Evolutionary conservation across 305 asterid species (phyloP).

Genomic region (Fraxinus sp.): DNA sequence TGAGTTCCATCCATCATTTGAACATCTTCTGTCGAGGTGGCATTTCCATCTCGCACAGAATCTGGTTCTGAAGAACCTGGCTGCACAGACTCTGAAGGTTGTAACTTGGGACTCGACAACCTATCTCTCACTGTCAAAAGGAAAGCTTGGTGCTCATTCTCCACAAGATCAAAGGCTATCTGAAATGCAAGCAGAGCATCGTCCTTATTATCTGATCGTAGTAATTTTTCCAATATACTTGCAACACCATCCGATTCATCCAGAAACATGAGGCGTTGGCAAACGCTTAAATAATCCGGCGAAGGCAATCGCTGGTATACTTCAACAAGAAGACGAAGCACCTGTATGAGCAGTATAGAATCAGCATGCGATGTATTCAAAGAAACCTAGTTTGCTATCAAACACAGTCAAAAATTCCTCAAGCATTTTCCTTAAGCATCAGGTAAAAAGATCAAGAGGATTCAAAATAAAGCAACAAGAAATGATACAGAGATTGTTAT

Average conservation of each 20-base stretch:
- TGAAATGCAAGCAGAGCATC: constrained; percentile 93
- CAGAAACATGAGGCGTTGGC: constrained; percentile 94
- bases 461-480: not conserved
- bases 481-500: not conserved
- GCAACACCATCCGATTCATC: constrained; percentile 84
- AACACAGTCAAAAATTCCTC: not conserved
- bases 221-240: constrained; percentile 72
- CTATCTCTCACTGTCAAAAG: constrained; percentile 75
- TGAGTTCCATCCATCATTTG: constrained; percentile 59
- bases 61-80: constrained; percentile 45
- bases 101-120: constrained; percentile 58
- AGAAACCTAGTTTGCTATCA: not conserved
- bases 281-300: constrained; percentile 91
- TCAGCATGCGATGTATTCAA: not conserved
- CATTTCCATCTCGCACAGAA: constrained; percentile 39
- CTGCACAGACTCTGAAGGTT: constrained; percentile 46
- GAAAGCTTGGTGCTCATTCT: constrained; percentile 95
- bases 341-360: constrained; percentile 36
- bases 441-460: not conserved
- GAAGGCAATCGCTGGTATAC: constrained; percentile 79
- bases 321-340: constrained; percentile 80
- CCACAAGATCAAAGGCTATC: constrained; percentile 95
- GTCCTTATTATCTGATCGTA: constrained; percentile 64
- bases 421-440: not conserved
- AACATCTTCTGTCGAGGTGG: constrained; percentile 46